Evolutionary conservation across 129 eudicot genomes (phyloP), one percentile per base, ranked within the genome.

Genomic region (Chrysanthemum makinoi): DNA sequence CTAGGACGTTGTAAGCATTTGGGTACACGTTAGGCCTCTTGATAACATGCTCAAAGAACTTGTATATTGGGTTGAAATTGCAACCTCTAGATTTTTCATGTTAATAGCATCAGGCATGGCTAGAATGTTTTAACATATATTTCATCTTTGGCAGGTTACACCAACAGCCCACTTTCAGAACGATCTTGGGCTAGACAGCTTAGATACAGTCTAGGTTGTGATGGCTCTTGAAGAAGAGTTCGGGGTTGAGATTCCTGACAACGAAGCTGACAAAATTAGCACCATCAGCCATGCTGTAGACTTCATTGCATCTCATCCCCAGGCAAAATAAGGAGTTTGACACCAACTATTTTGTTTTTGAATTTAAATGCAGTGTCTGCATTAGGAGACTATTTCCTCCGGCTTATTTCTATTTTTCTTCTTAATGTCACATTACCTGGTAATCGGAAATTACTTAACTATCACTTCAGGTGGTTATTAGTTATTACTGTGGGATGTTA

Each of bases 191-290:
- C 74, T 90, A 46, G 97, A 90, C 81, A 90, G 97, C 78, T 87
- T 90, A 68, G 97, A 90, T 73, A 79, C 95, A 13, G 97, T 90
- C 56, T 95, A 90, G 66, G 50, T 90, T 46, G 91, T 90, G 68
- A 87, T 90, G 97, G 91, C 97, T 16, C 84, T 90, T 30, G 96
- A 90, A 87, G 96, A 90, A 79, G 96, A 90, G 77, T 90, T 90
- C 6, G 77, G 89, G 10, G 87, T 90, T 80, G 97, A 90, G 80
- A 90, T 90, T 50, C 97, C 97, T 2, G 97, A 90, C 80, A 90
- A 81, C 14, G 95, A 90, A 75, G 97, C 95, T 10, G 97, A 90
- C 83, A 87, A 90, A 69, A 90, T 90, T 67, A 87, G 72, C 82
- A 79, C 91, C 28, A 69, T 87, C 75, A 68, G 70, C 48, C 82